Conservation (phyloP, 768 basidiomycete genomes). For the Boletus speciosus region DNA sequence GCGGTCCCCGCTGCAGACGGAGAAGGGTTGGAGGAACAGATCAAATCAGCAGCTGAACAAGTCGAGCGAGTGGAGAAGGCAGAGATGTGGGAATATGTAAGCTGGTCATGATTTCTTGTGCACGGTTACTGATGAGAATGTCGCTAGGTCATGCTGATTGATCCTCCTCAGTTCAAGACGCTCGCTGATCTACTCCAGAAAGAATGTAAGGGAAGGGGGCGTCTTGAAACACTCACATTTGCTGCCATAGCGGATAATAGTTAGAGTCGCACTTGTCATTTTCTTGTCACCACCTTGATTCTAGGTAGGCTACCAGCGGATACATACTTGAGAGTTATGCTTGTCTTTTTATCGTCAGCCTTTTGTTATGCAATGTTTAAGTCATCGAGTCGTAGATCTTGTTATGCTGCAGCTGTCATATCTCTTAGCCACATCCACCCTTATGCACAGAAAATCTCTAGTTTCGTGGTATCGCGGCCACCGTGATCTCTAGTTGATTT, state of each 20-base stretch:
- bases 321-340: background rate
- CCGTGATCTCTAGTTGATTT: constrained; percentile 21
- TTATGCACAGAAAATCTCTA: background rate
- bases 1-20: constrained; percentile 66
- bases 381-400: background rate
- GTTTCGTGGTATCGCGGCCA: constrained; percentile 12
- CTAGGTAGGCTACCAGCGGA: background rate
- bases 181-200: constrained; percentile 88
- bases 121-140: constrained; percentile 9
- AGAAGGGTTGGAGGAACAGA: constrained; percentile 63
- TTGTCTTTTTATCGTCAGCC: background rate
- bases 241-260: constrained; percentile 51
- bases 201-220: constrained; percentile 84
- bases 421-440: background rate
- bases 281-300: no score
- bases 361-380: background rate
- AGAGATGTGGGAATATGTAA: constrained; percentile 84
- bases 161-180: constrained; percentile 86
- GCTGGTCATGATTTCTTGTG: constrained; percentile 28
- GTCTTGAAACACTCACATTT: constrained; percentile 79
- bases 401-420: background rate
- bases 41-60: constrained; percentile 72
- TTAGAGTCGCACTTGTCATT: constrained; percentile 2
- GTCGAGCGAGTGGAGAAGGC: constrained; percentile 80
- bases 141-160: constrained; percentile 83